phyloP scores from a whole-genome alignment of 129 eudicot species.

The Tanacetum coccineum region DNA sequence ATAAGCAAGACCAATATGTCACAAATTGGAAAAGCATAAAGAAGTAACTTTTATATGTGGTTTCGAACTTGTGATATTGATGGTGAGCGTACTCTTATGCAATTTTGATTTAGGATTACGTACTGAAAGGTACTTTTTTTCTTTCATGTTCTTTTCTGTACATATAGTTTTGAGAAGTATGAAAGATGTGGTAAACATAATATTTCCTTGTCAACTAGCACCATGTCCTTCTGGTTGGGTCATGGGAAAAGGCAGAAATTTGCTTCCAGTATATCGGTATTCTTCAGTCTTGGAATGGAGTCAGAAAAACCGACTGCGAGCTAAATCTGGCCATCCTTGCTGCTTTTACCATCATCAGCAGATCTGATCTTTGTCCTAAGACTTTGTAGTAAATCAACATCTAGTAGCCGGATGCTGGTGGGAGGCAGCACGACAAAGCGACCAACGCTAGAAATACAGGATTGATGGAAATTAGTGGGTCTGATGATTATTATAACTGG shows the following conservation, averaged over 20 bases:
- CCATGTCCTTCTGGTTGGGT: slow-evolving; percentile 69
- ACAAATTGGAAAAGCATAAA: no score
- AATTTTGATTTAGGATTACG: no score
- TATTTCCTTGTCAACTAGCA: slow-evolving; percentile 36
- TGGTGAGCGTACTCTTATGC: neutral
- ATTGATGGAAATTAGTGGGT: slow-evolving; percentile 78
- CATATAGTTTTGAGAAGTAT: neutral
- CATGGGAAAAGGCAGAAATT: slow-evolving; percentile 35
- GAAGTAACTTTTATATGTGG: neutral
- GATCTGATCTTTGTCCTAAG: slow-evolving; percentile 51
- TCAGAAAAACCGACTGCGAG: slow-evolving; percentile 62
- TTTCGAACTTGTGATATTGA: slow-evolving; percentile 13
- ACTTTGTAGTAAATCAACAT: slow-evolving; percentile 35
- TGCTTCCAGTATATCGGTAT: slow-evolving; percentile 44
- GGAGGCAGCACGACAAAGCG: slow-evolving; percentile 76
- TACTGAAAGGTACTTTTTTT: no score
- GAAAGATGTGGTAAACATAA: neutral
- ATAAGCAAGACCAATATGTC: no score
- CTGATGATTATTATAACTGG: slow-evolving; percentile 57
- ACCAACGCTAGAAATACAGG: slow-evolving; percentile 21
- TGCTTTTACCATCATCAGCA: slow-evolving; percentile 50
- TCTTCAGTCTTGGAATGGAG: slow-evolving; percentile 66
- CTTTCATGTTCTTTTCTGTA: neutral
- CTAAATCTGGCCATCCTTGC: slow-evolving; percentile 63
- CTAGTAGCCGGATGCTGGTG: slow-evolving; percentile 62